Conservation (phyloP, 148 eudicot species). For the Fagopyrum tataricum region DNA sequence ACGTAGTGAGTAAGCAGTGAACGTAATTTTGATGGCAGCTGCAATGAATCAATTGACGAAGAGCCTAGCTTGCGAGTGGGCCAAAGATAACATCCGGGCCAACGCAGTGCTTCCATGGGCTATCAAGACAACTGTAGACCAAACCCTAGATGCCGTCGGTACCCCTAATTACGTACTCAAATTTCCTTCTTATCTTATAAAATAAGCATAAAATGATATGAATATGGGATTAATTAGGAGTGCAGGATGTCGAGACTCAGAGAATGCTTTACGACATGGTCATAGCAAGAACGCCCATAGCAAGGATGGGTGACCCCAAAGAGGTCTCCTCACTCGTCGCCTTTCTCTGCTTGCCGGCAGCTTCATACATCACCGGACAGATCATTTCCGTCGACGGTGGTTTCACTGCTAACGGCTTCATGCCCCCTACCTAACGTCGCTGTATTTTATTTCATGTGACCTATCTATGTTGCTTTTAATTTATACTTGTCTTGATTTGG, state of each 20-base stretch:
- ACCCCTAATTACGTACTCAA: not conserved
- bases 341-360: conserved; percentile 46
- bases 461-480: too few relatives aligned
- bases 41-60: conserved; percentile 36
- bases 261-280: not conserved
- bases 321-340: conserved; percentile 40
- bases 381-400: conserved; percentile 50
- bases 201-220: too few relatives aligned
- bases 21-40: conserved; percentile 14
- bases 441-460: too few relatives aligned
- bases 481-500: too few relatives aligned
- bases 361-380: conserved; percentile 53
- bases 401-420: conserved; percentile 27
- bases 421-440: conserved; percentile 3
- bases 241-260: not conserved
- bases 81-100: conserved; percentile 30
- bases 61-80: conserved; percentile 43
- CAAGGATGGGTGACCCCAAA: conserved; percentile 27
- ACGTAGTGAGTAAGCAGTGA: too few relatives aligned
- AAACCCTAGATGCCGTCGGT: not conserved
- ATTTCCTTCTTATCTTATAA: too few relatives aligned
- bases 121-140: conserved; percentile 18
- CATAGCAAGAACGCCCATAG: conserved; percentile 24
- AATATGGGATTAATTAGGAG: too few relatives aligned
- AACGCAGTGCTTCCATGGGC: conserved; percentile 33